phyloP scores from a whole-genome alignment of 2,329 filamentous ascomycete genomes.

The Cyphellophora attinorum region DNA sequence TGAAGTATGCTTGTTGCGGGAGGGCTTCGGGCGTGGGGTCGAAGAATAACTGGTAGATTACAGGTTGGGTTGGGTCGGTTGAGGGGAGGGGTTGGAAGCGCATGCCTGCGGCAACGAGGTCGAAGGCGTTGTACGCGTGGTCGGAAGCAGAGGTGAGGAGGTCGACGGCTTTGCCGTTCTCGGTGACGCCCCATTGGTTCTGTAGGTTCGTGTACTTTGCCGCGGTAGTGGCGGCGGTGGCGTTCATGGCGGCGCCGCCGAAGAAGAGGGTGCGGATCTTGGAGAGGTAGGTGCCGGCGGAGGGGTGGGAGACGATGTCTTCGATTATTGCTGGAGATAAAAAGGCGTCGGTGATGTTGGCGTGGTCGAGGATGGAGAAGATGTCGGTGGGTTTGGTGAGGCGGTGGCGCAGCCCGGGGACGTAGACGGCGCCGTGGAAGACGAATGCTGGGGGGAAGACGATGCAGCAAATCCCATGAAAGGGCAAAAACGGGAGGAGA shows the following conservation, averaged over 20 bases:
- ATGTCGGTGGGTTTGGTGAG: not conserved
- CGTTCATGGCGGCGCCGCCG: not conserved
- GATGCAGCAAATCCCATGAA: not conserved
- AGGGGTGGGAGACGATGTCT: conserved; percentile 72
- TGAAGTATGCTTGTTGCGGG: not conserved
- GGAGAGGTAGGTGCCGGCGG: conserved; percentile 49
- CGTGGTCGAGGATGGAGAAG: not conserved
- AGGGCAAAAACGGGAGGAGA: not conserved
- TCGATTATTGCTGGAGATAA: conserved; percentile 66
- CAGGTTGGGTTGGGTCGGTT: no score
- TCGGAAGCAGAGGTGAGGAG: not conserved
- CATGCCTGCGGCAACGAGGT: not conserved
- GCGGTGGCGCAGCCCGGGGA: not conserved
- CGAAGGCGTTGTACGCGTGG: not conserved
- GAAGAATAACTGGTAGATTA: not conserved
- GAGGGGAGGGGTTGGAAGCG: not conserved
- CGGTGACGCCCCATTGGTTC: not conserved
- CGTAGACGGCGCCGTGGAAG: not conserved
- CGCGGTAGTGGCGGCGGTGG: not conserved
- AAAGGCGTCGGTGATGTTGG: conserved; percentile 47
- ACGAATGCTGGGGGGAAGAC: not conserved
- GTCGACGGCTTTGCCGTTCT: not conserved
- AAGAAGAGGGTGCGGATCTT: not conserved
- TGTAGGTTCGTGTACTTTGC: not conserved
- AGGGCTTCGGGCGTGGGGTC: not conserved